Evolutionary conservation across 805 yeast genomes (phyloP).

Genomic region (Kazachstania martiniae): DNA sequence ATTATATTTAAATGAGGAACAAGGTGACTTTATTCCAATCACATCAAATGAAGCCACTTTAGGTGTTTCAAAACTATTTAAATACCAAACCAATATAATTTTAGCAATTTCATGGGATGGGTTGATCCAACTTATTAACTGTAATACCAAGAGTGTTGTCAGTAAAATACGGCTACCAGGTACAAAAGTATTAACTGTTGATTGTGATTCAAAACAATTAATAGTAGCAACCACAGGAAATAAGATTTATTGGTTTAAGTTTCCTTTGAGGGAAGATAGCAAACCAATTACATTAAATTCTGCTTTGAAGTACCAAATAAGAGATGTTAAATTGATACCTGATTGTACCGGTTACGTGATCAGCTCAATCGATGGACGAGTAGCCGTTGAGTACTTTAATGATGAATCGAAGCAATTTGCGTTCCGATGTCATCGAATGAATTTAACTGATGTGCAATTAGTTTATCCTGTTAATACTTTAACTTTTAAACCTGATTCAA

Average conservation of each 20-base stretch:
- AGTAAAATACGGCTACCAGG: conserved; percentile 3
- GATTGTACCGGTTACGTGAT: conserved; percentile 48
- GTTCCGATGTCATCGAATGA: conserved; percentile 66
- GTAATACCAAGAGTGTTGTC: conserved; percentile 5
- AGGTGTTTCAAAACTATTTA: conserved; percentile 29
- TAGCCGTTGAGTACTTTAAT: conserved; percentile 59
- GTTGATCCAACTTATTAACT: conserved; percentile 37
- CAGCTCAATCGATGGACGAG: conserved; percentile 74
- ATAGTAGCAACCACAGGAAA: conserved; percentile 47
- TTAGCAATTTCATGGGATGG: conserved; percentile 59
- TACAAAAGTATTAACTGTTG: conserved; percentile 43
- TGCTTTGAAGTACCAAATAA: conserved; percentile 57
- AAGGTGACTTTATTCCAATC: conserved; percentile 19
- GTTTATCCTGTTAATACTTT: conserved; percentile 74
- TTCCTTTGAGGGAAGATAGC: conserved; percentile 7
- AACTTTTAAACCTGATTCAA: conserved; percentile 63
- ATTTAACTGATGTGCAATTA: conserved; percentile 35
- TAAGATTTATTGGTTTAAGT: conserved; percentile 27
- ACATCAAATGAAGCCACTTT: conserved; percentile 27
- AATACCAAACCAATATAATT: conserved; percentile 20
- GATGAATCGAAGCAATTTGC: conserved; percentile 49
- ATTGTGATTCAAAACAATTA: conserved; percentile 34
- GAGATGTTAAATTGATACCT: conserved; percentile 45
- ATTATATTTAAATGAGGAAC: conserved; percentile 40
- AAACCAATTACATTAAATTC: conserved; percentile 32